Base-by-base conservation (phyloP, 2,329 filamentous ascomycete genomes). In the Sphaceloma murrayae region DNA sequence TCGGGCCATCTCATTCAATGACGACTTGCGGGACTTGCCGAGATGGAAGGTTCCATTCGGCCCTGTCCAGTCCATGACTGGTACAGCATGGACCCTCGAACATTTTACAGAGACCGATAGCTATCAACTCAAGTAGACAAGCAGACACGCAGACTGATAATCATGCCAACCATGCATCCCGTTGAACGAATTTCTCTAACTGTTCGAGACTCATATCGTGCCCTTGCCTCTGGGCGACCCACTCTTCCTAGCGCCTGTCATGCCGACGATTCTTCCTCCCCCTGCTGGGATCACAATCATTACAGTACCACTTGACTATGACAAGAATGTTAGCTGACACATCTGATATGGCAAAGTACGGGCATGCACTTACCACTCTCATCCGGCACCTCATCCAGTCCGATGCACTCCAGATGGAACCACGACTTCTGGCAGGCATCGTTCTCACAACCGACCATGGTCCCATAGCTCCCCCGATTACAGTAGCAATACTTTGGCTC, bases 361-460 rank as follows among this genome's bases (percentile, higher is more conserved):
- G n/a, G 21, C 2, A 17, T 3, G 10, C 9, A 57, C 55, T 52
- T 45, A 57, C 63, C 59, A 19, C 70, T 72, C 48, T 73, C 72
- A 36, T 67, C 66, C 1, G 77, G 77, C 52, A 77, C 72, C 52
- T 73, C 71, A 32, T 70, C 74, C 54, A 81, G 62, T 14, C 75
- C 73, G 42, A 79, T 75, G 53, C 77, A 81, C 30, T 70, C 73
- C 58, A 78, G 69, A 65, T 81, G 77, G 59, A 81, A 81, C 77
- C 77, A 81, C 57, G 81, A 76, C 50, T 74, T 72, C 9, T 72
- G 69, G 61, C 77, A 81, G 46, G 69, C 65, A 27, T 77, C 74
- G 56, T 80, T 80, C 58, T 81, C 77, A 54, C 77, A 81, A 9
- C 75, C 77, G 30, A 81, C 73, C 77, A 81, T 81, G 54, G 78